Percentiles rank a stretch among this genome's conserved stretches.
Conservation (phyloP, 2,329 filamentous ascomycete genomes). For the Teratosphaeria viscida region DNA sequence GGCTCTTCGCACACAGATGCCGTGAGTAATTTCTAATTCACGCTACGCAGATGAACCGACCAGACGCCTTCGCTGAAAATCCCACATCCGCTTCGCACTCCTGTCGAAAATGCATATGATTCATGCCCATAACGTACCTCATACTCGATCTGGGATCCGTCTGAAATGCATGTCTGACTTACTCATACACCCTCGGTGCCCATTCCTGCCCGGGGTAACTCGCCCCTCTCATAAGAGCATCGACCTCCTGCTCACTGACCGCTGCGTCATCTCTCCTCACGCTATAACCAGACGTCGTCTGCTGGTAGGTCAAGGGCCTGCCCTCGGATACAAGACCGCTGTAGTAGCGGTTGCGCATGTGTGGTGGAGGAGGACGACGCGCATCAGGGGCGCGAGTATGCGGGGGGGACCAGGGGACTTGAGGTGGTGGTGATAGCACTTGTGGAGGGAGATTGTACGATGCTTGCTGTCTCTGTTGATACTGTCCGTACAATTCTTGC, state of each 20-base stretch:
- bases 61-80: too few relatives aligned
- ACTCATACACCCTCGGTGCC: constrained; percentile 17
- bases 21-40: too few relatives aligned
- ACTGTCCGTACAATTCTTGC: not conserved
- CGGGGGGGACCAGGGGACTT: not conserved
- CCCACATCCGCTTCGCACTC: too few relatives aligned
- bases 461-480: constrained; percentile 1
- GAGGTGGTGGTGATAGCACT: constrained; percentile 2
- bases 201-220: constrained; percentile 64
- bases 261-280: constrained; percentile 18
- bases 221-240: constrained; percentile 49
- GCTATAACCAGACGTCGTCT: constrained; percentile 13
- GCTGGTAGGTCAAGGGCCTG: constrained; percentile 8
- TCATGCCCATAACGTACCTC: too few relatives aligned
- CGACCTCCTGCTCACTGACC: constrained; percentile 15
- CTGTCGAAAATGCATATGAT: too few relatives aligned
- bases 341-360: not conserved
- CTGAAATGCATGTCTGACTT: not conserved
- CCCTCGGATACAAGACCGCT: not conserved
- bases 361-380: not conserved
- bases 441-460: constrained; percentile 7
- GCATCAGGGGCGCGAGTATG: not conserved
- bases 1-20: too few relatives aligned
- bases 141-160: too few relatives aligned
- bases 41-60: too few relatives aligned